These are phyloP conservation scores for Gastrolobium bilobum DNA, from an alignment of 306 rosid genomes.

Conservation along the genomic window DNA sequence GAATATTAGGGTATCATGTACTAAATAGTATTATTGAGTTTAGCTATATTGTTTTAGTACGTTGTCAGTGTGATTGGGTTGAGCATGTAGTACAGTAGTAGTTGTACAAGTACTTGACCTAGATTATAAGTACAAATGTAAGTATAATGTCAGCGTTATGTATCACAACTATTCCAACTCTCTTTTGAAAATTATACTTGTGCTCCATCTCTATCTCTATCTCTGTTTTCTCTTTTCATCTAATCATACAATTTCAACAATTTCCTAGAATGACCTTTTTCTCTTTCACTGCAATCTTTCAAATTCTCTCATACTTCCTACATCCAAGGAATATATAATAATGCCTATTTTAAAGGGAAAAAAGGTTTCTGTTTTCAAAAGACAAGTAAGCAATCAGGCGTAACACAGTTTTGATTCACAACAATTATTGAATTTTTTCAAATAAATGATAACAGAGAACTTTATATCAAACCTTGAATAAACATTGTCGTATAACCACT, in stretches of 20 bases:
- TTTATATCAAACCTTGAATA: conserved; percentile 76
- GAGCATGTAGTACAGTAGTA: not conserved
- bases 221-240: not conserved
- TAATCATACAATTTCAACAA: not conserved
- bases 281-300: conserved; percentile 27
- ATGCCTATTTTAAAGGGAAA: not conserved
- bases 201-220: not conserved
- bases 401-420: conserved; percentile 24
- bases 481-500: conserved; percentile 91
- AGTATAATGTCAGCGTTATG: conserved; percentile 3
- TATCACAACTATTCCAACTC: not conserved
- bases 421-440: not conserved
- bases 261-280: not conserved
- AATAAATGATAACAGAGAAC: conserved; percentile 46
- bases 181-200: not conserved
- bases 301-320: conserved; percentile 17
- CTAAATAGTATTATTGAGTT: not conserved
- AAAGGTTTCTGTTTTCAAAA: conserved; percentile 15
- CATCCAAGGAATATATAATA: not conserved
- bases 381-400: conserved; percentile 1
- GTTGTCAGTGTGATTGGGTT: not conserved
- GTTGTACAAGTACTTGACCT: not conserved
- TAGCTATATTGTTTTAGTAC: not conserved
- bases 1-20: not conserved
- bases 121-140: not conserved